Percentiles rank a stretch among this genome's conserved stretches.
Conservation (phyloP, 2,329 filamentous ascomycete species). For the Xylaria sp. region DNA sequence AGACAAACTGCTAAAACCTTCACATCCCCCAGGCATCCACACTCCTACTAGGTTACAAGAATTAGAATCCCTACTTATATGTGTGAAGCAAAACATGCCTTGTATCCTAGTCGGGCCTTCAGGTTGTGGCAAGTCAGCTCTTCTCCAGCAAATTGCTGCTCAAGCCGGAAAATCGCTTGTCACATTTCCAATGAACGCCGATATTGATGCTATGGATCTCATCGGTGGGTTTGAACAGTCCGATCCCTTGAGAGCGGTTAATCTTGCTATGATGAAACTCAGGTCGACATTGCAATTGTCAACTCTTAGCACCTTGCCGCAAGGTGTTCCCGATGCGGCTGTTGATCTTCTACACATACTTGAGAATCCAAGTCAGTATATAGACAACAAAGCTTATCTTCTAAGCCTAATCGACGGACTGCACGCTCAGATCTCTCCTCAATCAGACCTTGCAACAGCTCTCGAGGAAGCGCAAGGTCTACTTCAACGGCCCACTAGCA, state of each 20-base stretch:
- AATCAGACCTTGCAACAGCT: constrained; percentile 59
- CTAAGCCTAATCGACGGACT: constrained; percentile 55
- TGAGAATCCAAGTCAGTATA: constrained; percentile 55
- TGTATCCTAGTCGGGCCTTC: constrained; percentile 88
- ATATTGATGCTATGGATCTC: constrained; percentile 96
- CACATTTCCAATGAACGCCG: constrained; percentile 90
- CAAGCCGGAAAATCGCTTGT: constrained; percentile 79
- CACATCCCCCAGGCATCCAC: constrained; percentile 63
- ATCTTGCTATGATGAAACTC: constrained; percentile 63
- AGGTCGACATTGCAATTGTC: constrained; percentile 58
- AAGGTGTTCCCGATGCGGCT: constrained; percentile 58
- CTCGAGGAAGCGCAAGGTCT: constrained; percentile 62
- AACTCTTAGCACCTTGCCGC: constrained; percentile 61
- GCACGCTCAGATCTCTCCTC: constrained; percentile 54
- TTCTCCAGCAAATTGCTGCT: constrained; percentile 84
- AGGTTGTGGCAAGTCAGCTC: constrained; percentile 85
- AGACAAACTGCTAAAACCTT: constrained; percentile 64
- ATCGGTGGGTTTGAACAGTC: constrained; percentile 97
- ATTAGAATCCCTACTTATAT: constrained; percentile 87
- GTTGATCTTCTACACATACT: constrained; percentile 64
- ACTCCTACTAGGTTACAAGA: constrained; percentile 71
- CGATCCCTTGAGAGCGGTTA: constrained; percentile 79
- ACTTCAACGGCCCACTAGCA: constrained; percentile 63
- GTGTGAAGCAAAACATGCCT: constrained; percentile 86
- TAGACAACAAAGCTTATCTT: constrained; percentile 54